These are phyloP conservation scores for Pontederia paniculata DNA, from an alignment of 176 grass and related monocot species.

Conservation along the genomic window DNA sequence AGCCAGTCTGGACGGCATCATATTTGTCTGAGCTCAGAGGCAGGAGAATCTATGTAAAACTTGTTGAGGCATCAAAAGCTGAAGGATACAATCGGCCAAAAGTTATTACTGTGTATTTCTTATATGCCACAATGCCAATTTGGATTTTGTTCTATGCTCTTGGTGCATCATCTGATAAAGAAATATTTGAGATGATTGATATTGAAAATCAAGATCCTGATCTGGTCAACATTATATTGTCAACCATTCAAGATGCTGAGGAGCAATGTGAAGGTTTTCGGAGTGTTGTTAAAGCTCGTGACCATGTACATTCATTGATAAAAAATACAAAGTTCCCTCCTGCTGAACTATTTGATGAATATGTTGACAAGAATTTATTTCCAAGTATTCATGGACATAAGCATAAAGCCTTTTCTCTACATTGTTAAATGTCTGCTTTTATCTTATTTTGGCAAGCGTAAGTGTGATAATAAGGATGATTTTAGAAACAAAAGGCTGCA, in stretches of 20 bases:
- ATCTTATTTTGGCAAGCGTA: conserved; percentile 62
- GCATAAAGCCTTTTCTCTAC: conserved; percentile 69
- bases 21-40: conserved; percentile 63
- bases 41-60: conserved; percentile 53
- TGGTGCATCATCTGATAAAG: conserved; percentile 75
- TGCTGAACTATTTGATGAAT: conserved; percentile 68
- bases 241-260: conserved; percentile 67
- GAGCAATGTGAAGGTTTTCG: conserved; percentile 64
- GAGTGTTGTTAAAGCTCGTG: conserved; percentile 37
- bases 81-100: conserved; percentile 58
- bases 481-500: conserved; percentile 92
- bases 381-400: conserved; percentile 54
- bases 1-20: conserved; percentile 44
- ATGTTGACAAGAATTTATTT: conserved; percentile 62
- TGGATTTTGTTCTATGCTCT: conserved; percentile 94
- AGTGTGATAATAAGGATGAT: conserved; percentile 95
- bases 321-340: conserved; percentile 78
- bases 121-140: conserved; percentile 64
- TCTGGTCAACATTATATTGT: conserved; percentile 57
- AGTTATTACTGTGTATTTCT: conserved; percentile 53
- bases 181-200: conserved; percentile 73
- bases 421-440: conserved; percentile 93
- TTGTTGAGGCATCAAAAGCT: conserved; percentile 53
- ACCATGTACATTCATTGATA: conserved; percentile 50
- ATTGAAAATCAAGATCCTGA: conserved; percentile 55